Evolutionary conservation across 2,329 filamentous ascomycete genomes (phyloP).

Genomic region (Teratosphaeria destructans): DNA sequence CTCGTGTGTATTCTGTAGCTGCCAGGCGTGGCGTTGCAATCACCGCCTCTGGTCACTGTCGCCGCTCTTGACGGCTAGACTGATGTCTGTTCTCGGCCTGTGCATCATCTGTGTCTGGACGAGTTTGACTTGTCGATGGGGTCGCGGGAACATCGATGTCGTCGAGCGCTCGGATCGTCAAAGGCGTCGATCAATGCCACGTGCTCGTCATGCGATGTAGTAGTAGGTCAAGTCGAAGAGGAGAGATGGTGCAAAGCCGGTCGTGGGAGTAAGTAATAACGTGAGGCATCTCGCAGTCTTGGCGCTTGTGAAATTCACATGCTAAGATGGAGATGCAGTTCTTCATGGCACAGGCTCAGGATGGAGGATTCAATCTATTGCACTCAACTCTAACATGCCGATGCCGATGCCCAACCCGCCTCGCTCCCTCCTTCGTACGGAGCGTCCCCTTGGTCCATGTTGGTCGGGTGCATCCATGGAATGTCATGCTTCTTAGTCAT

Average conservation of each 20-base stretch:
- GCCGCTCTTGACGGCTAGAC: neutral
- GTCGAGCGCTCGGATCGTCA: neutral
- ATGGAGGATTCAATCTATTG: too few species aligned
- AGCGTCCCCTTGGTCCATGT: too few species aligned
- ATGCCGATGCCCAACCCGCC: neutral
- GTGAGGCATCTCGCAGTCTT: neutral
- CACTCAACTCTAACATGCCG: too few species aligned
- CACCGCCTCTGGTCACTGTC: neutral
- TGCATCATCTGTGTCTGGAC: neutral
- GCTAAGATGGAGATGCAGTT: neutral
- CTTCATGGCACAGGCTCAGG: too few species aligned
- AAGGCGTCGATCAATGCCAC: too few species aligned
- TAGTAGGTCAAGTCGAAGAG: neutral
- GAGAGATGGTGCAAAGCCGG: neutral
- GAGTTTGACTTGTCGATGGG: neutral
- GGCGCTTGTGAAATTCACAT: neutral
- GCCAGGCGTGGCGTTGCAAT: neutral
- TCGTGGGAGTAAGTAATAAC: neutral
- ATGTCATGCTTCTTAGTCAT: too few species aligned
- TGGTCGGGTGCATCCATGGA: too few species aligned
- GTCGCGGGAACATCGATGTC: neutral
- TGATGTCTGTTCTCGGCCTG: neutral
- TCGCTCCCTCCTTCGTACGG: too few species aligned
- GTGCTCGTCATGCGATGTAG: neutral
- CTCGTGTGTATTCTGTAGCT: neutral